Conservation (phyloP, 148 eudicot genomes). For the Pharnaceum exiguum region DNA sequence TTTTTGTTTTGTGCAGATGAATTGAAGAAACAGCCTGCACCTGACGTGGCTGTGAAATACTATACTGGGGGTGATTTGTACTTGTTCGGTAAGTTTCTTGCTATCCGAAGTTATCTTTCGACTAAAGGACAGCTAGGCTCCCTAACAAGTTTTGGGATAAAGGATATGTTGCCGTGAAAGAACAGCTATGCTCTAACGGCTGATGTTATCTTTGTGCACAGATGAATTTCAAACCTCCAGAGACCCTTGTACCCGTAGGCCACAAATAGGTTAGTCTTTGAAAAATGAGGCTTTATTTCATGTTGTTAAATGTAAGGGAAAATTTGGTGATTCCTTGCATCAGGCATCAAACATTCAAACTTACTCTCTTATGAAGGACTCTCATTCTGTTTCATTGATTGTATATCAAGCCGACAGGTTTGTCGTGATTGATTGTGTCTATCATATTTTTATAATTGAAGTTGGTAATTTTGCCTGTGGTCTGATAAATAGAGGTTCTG, state of each 20-base stretch:
- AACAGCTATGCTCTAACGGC: neutral
- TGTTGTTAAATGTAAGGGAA: neutral
- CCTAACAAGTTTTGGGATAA: too few species aligned
- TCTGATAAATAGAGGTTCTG: too few species aligned
- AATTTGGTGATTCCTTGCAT: neutral
- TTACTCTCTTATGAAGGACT: too few species aligned
- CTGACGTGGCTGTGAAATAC: constrained; percentile 82
- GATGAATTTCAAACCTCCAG: constrained; percentile 98
- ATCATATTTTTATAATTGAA: too few species aligned
- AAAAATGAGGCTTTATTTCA: neutral
- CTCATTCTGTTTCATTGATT: too few species aligned
- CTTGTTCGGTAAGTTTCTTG: constrained; percentile 72
- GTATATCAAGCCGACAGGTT: too few species aligned
- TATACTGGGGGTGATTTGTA: constrained; percentile 88
- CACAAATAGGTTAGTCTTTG: constrained; percentile 54
- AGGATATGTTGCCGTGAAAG: neutral
- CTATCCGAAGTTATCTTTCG: constrained; percentile 6
- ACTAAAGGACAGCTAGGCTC: neutral
- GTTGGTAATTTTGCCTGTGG: too few species aligned
- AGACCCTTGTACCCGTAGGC: constrained; percentile 80
- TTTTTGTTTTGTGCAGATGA: constrained; percentile 50
- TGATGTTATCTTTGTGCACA: constrained; percentile 22
- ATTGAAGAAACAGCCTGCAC: constrained; percentile 69
- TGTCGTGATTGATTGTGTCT: too few species aligned
- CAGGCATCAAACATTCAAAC: too few species aligned